Evolutionary conservation across 257 asterid genomes (phyloP).

Genomic region (Plantago elongata): DNA sequence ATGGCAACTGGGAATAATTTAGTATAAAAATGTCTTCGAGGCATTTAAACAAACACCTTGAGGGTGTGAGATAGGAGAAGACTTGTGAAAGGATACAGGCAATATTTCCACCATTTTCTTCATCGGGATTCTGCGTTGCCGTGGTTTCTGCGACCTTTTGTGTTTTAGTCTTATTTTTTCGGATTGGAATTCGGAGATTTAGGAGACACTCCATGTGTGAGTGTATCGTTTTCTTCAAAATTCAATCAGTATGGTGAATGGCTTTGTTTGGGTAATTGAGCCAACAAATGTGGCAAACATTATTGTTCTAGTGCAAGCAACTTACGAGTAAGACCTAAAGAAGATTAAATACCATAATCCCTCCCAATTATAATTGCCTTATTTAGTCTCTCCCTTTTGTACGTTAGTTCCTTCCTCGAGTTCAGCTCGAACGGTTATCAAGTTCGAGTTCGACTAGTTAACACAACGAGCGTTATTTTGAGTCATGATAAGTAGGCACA

Average conservation of each 20-base stretch:
- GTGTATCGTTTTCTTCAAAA: slow-evolving; percentile 77
- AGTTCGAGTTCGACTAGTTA: no score
- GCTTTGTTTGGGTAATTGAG: slow-evolving; percentile 48
- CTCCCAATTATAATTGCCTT: no score
- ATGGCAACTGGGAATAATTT: background rate
- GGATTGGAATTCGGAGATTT: slow-evolving; percentile 13
- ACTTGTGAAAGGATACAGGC: slow-evolving; percentile 1
- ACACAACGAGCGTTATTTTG: no score
- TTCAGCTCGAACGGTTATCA: no score
- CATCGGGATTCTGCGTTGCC: slow-evolving; percentile 72
- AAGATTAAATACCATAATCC: no score
- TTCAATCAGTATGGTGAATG: slow-evolving; percentile 37
- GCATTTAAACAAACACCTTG: slow-evolving; percentile 5
- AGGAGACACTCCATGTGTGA: slow-evolving; percentile 52
- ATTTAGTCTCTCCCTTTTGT: no score
- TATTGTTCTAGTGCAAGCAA: background rate
- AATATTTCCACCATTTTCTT: slow-evolving; percentile 34
- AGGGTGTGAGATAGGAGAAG: background rate
- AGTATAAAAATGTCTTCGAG: background rate
- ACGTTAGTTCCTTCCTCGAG: no score
- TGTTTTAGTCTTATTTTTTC: slow-evolving; percentile 12
- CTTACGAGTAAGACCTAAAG: no score
- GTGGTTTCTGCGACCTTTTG: slow-evolving; percentile 32
- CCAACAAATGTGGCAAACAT: slow-evolving; percentile 18
- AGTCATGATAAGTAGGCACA: no score